Evolutionary conservation across 2,329 filamentous ascomycete species (phyloP).

Genomic region (Xenoacremonium recifei): DNA sequence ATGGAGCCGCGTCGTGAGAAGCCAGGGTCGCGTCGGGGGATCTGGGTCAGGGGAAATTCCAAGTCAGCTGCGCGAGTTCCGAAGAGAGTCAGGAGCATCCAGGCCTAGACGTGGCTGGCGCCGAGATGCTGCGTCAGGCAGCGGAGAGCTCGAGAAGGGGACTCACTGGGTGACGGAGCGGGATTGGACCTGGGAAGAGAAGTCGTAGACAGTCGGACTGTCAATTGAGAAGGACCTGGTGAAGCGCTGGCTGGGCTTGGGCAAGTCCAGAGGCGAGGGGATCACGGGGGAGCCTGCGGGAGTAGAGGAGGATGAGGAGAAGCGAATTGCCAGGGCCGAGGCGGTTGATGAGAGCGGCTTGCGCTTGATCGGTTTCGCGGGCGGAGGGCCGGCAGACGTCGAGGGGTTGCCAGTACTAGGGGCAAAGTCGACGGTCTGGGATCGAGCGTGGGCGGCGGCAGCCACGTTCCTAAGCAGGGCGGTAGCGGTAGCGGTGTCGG

Average conservation of each 20-base stretch:
- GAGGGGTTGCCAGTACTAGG: conserved; percentile 13
- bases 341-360: conserved; percentile 59
- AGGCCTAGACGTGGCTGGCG: not conserved
- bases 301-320: conserved; percentile 23
- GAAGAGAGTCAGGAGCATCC: conserved; percentile 1
- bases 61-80: conserved; percentile 27
- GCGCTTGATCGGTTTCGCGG: conserved; percentile 47
- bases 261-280: conserved; percentile 39
- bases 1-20: conserved; percentile 16
- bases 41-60: conserved; percentile 24
- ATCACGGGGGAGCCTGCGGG: conserved; percentile 8
- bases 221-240: conserved; percentile 56
- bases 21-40: conserved; percentile 22
- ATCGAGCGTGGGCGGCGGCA: conserved; percentile 19
- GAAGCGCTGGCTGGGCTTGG: conserved; percentile 52
- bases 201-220: conserved; percentile 63
- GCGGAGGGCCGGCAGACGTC: conserved; percentile 16
- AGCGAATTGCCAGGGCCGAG: conserved; percentile 21
- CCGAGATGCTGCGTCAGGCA: conserved; percentile 2
- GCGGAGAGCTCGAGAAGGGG: not conserved
- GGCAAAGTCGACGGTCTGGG: conserved; percentile 23
- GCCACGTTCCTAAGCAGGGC: conserved; percentile 15
- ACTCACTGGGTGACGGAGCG: conserved; percentile 27
- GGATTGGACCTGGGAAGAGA: conserved; percentile 34
- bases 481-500: conserved; percentile 11